Conservation (phyloP, 192 early-diverging fungal species). For the Backusella psychrophila region DNA sequence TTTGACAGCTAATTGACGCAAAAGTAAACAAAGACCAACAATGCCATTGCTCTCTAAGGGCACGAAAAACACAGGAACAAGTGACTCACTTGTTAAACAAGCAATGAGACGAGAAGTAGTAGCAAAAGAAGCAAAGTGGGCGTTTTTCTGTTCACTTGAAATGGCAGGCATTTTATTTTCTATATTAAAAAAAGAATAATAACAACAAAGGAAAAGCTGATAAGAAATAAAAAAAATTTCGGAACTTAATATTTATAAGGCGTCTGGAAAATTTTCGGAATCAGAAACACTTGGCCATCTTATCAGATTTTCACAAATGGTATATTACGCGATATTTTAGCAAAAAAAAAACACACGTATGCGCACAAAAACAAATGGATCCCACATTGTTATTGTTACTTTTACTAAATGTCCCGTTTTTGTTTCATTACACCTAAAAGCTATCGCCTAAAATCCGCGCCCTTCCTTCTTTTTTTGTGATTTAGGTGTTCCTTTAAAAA, state of each 20-base stretch:
- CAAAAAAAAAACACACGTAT: background rate
- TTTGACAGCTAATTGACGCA: background rate
- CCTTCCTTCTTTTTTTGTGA: background rate
- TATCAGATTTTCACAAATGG: background rate
- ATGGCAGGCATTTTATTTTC: slow-evolving; percentile 21
- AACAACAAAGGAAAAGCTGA: background rate
- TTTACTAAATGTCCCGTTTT: background rate
- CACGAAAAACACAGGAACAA: slow-evolving; percentile 46
- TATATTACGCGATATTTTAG: background rate
- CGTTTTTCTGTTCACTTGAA: slow-evolving; percentile 7
- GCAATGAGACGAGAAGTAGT: slow-evolving; percentile 54
- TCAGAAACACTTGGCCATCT: background rate
- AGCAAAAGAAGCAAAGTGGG: slow-evolving; percentile 43
- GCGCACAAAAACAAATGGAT: background rate
- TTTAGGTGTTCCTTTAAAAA: background rate
- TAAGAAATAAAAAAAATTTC: background rate
- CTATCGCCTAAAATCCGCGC: slow-evolving; percentile 7
- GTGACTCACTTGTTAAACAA: slow-evolving; percentile 54
- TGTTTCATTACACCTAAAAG: background rate
- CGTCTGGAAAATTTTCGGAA: background rate
- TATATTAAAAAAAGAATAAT: background rate
- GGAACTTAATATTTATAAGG: background rate
- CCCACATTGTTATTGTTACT: background rate
- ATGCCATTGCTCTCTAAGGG: background rate
- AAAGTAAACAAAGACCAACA: slow-evolving; percentile 21